Evolutionary conservation across 176 grass and related monocot genomes (phyloP), one percentile per base, ranked within the genome.

Genomic region (Neostapfia colusana): DNA sequence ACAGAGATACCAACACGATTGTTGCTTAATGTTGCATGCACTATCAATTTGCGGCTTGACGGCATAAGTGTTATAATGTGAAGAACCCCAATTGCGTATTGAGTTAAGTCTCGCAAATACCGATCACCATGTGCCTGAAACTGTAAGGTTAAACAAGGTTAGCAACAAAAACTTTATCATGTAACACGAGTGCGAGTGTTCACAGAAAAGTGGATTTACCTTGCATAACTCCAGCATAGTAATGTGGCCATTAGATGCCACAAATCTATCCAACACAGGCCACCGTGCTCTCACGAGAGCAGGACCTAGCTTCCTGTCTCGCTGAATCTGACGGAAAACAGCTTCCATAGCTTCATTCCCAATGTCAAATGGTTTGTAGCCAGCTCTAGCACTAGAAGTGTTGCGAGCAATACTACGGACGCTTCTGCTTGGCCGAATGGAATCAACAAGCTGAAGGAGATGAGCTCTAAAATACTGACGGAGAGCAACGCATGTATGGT

Each of bases 81-180:
- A 74, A 99, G 95, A 81, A 99, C 85, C 59, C 95, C 95, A 81
- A 99, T 88, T 46, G 91, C 89, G 63, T 99, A 99, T 79, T 99
- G 95, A 36, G 91, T 88, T 14, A 99, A 82, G 44, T 99, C 95
- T 81, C 91, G 95, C 63, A 99, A 75, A 80, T 99, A 99, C 5
- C 95, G 79, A 77, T 99, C 95, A 72, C 87, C 71, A 57, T 88
- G 85, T 70, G 89, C 89, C 95, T 99, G 82, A 74, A 77, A 83
- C 55, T 81, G 67, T 36, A 31, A 16, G 53, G 37, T 72, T 23
- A 82, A 55, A 83, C 58, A 53, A 72, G 25, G 54, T 80, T 50
- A 77, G 26, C 3, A 81, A 74, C 48, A 74, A 9, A 23, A 88
- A 63, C 69, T 31, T 48, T 48, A 15, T 20, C 23, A 15, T 35